Evolutionary conservation across 805 yeast species (phyloP), one percentile per base, ranked within the genome.

Genomic region (Nakazawaea ishiwadae): DNA sequence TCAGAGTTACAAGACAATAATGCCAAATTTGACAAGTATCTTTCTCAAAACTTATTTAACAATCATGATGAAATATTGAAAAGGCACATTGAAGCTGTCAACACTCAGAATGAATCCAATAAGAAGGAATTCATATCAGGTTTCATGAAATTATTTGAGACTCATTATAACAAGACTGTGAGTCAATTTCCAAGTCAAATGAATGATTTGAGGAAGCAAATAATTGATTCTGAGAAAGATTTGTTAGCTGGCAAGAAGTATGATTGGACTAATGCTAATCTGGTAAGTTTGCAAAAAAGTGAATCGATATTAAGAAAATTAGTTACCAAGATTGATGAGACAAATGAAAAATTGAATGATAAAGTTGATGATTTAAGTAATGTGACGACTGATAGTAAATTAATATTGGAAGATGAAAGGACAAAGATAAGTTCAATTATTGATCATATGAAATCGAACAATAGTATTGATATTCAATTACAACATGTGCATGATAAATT

Each of bases 351-450:
- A 2, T 10, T 31, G 20, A 27, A 20, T 10, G 24, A 31, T n/a
- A 38, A 48, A 7, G n/a, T 52, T 7, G 51, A 54, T 28, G 39
- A 44, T 21, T 40, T 50, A n/a, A 53, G 52, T 31, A 46, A 50
- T 33, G 42, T 18, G 4, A 32, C 41, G 10, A 20, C 35, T 3
- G 32, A 37, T 17, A 33, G 38, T 32, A 37, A 31, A 15, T 10
- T 37, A 8, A 32, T 42, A 5, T 19, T 42, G 6, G 36, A 36
- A 20, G 37, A 37, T n/a, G 44, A 42, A 34, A 31, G 37, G 17
- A 11, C 14, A 8, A 32, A 23, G 18, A 28, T 37, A 4, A 23
- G 8, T 5, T 21, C 16, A n/a, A 37, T 37, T 30, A 17, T 37
- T 1, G 23, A 23, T 4, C n/a, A 30, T n/a, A 14, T 37, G 12